Conservation (phyloP, 2,329 filamentous ascomycete species). For the Penicillium sp. region DNA sequence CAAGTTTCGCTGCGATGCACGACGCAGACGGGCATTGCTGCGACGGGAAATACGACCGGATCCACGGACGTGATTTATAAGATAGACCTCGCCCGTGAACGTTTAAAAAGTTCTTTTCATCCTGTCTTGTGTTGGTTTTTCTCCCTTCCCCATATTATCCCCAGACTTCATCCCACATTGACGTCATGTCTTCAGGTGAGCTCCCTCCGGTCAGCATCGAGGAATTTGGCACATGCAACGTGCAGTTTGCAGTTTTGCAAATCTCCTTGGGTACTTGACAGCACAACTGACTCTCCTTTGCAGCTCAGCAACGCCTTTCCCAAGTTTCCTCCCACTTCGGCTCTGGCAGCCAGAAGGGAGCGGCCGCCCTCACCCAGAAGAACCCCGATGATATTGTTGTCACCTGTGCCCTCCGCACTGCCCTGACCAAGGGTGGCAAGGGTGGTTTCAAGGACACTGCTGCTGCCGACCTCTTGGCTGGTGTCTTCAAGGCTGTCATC, state of each 20-base stretch:
- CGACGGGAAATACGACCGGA: slow-evolving; percentile 18
- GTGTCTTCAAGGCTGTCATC: slow-evolving; percentile 78
- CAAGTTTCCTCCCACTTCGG: slow-evolving; percentile 61
- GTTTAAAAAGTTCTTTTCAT: background rate
- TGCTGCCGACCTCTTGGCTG: slow-evolving; percentile 80
- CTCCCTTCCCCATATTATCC: slow-evolving; percentile 2
- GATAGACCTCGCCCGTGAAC: slow-evolving; percentile 5
- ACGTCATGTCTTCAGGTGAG: slow-evolving; percentile 48
- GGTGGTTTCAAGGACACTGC: slow-evolving; percentile 95
- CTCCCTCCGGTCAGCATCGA: background rate
- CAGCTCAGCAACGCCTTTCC: slow-evolving; percentile 60
- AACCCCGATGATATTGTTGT: slow-evolving; percentile 76
- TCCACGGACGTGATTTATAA: slow-evolving; percentile 18
- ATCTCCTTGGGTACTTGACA: background rate
- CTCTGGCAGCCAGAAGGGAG: slow-evolving; percentile 39
- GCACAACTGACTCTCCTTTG: slow-evolving; percentile 13
- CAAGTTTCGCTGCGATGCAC: background rate
- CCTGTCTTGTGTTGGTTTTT: slow-evolving; percentile 1
- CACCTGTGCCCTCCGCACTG: slow-evolving; percentile 85
- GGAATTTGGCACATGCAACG: background rate
- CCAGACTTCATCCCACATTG: slow-evolving; percentile 19
- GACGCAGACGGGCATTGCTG: slow-evolving; percentile 8
- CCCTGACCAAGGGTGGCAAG: slow-evolving; percentile 90
- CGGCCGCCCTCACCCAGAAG: slow-evolving; percentile 45
- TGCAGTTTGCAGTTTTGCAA: background rate